Evolutionary conservation across 805 yeast species (phyloP), one percentile per base, ranked within the genome.

Genomic region (Tetrapisispora nanseiensis): DNA sequence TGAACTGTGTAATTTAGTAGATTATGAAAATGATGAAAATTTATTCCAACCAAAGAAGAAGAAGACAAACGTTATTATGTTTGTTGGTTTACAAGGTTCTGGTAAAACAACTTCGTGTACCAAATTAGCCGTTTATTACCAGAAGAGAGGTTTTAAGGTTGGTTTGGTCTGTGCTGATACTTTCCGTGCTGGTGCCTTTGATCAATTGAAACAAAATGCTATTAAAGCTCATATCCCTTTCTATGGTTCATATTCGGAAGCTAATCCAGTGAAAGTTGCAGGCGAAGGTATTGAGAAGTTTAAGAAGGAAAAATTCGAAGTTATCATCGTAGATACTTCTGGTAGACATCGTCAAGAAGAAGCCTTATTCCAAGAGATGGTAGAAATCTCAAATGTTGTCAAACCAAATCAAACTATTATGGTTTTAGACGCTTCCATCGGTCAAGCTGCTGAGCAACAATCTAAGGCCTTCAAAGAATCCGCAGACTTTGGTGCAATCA

Each of bases 91-190:
- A 46, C 98, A 92, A 64, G 98, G 98, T 69, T 92, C 97, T 11
- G 98, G 98, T 74, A 92, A 92, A 62, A 92, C 98, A 26, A 92
- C 98, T 0, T 80, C 96, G 2, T 89, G 97, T 77, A 92, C 98
- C 1, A 92, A 92, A 55, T 70, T 90, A 54, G 98, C 98, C 0
- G 95, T 86, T 2, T 89, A 85, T 61, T 92, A 92, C 61, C 90
- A 87, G 57, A 77, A 89, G 57, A 72, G 97, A 57, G 97, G 97
- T 2, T 86, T 80, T 66, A 89, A 87, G 61, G 95, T 86, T 37
- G 97, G 97, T 41, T 70, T 92, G 59, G 97, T 92, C 21, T 92
- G 98, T 76, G 98, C 98, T 2, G 98, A 92, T 70, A 92, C 98
- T 24, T 92, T 90, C 72, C 80, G 98, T 73, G 98, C 98, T 29